Percentiles rank a stretch among this genome's conserved stretches.
These are phyloP conservation scores for Rhizophora mangle DNA, from an alignment of 345 rosid species.

Conservation along the genomic window DNA sequence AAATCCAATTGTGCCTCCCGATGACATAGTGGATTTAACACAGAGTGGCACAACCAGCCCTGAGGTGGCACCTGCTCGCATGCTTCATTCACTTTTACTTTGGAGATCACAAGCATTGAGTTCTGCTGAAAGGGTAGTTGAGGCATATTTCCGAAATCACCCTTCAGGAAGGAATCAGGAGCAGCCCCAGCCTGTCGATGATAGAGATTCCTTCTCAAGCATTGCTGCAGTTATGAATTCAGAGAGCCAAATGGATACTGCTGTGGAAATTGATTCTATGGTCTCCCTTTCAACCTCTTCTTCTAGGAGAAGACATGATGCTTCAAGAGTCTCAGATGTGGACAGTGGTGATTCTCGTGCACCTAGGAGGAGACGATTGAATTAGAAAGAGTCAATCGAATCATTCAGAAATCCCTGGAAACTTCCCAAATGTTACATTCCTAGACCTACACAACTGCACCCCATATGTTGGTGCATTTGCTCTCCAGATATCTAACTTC, in stretches of 20 bases:
- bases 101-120: constrained; percentile 60
- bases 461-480: constrained; percentile 11
- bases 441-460: constrained; percentile 5
- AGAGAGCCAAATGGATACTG: constrained; percentile 77
- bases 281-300: constrained; percentile 80
- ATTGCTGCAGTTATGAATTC: constrained; percentile 85
- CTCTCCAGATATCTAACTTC: neutral
- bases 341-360: constrained; percentile 85
- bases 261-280: constrained; percentile 79
- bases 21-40: constrained; percentile 49
- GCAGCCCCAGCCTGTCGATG: constrained; percentile 73
- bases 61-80: constrained; percentile 45
- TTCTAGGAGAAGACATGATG: constrained; percentile 70
- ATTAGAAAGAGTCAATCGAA: constrained; percentile 26
- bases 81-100: constrained; percentile 45
- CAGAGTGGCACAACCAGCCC: constrained; percentile 49
- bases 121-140: constrained; percentile 59
- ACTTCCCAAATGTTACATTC: constrained; percentile 8
- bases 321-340: constrained; percentile 69
- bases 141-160: constrained; percentile 51
- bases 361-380: constrained; percentile 72
- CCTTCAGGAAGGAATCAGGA: constrained; percentile 64
- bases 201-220: constrained; percentile 89
- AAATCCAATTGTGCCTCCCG: constrained; percentile 39
- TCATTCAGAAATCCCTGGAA: constrained; percentile 5